These are phyloP conservation scores for Colletotrichum siamense DNA, from an alignment of 2,329 filamentous ascomycete species.

Conservation along the genomic window DNA sequence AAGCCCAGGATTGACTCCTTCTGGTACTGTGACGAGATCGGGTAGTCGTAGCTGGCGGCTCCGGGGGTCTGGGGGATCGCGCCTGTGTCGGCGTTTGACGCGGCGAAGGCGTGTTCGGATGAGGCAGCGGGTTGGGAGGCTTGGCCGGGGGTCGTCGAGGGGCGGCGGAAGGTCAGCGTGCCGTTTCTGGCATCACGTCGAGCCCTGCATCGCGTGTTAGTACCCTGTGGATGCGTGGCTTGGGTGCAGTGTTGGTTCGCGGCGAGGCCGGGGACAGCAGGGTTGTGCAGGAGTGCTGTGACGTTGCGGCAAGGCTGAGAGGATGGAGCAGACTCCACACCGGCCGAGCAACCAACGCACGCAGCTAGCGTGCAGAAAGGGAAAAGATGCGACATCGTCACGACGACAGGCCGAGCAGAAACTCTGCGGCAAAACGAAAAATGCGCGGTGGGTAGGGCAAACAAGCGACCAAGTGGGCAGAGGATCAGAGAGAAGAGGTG, in stretches of 20 bases:
- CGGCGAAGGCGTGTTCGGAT: constrained; percentile 40
- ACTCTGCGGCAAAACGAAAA: neutral
- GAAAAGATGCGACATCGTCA: neutral
- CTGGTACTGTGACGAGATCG: constrained; percentile 68
- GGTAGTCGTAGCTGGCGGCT: constrained; percentile 25
- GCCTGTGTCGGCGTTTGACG: constrained; percentile 26
- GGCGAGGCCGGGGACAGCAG: neutral
- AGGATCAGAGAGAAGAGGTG: neutral
- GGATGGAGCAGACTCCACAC: neutral
- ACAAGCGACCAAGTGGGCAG: neutral
- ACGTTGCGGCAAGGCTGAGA: neutral
- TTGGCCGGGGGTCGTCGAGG: constrained; percentile 61
- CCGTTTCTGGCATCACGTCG: constrained; percentile 67
- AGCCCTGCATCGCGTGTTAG: constrained; percentile 47
- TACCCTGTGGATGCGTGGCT: neutral
- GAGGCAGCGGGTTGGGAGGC: constrained; percentile 40
- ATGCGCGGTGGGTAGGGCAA: neutral
- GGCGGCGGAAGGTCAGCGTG: constrained; percentile 68
- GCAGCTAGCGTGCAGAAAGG: neutral
- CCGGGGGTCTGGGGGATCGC: constrained; percentile 45
- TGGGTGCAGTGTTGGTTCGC: neutral
- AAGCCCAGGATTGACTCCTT: constrained; percentile 81
- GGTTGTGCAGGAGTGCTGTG: neutral
- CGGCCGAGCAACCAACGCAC: neutral
- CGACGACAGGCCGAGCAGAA: neutral